Base-by-base conservation (phyloP, 768 basidiomycete genomes). In the Termitomyces sp. region DNA sequence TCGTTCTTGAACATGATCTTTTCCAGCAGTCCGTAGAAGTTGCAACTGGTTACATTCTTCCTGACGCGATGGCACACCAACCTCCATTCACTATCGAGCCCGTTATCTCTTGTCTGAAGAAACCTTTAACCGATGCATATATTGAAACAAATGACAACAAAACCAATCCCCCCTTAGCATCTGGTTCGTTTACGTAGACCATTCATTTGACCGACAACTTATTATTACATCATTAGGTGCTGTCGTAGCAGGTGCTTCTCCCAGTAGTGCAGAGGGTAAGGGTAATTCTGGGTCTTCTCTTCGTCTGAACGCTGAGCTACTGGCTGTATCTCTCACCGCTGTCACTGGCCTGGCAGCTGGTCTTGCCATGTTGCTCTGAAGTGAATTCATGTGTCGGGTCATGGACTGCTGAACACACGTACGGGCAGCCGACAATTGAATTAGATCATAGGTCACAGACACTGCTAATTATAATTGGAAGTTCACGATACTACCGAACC, bases 11-110 rank as follows among this genome's bases (percentile, higher is more conserved):
- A 69, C 88, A 91, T 67, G 92, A 94, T 70, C 77, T 93, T 35
- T 94, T 91, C 77, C 83, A 86, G 70, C 86, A 93, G 68, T 78
- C 85, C 1, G 91, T 94, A 44, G 88, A 94, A 58, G 78, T 94
- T 21, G 91, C 92, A 3, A 87, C 87, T 40, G 91, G 89, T 38
- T 94, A 94, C 73, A 84, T 94, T 65, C 78, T 94, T 15, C 92
- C 92, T 3, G 83, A 85, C 64, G 92, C 89, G 6, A 73, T 91
- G 58, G 84, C 85, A 3, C 81, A 80, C 66, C 72, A 78, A 38
- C 85, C 84, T 19, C 54, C 73, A 17, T 86, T 91, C 75, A 81
- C 75, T 46, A 86, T 95, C 58, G 72, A 81, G 70, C 85, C 89
- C 17, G 87, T 95, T 66, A 74, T 85, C 56, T 60, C 70, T 3